Base-by-base conservation (phyloP, 306 rosid species). In the Macrotyloma uniflorum region DNA sequence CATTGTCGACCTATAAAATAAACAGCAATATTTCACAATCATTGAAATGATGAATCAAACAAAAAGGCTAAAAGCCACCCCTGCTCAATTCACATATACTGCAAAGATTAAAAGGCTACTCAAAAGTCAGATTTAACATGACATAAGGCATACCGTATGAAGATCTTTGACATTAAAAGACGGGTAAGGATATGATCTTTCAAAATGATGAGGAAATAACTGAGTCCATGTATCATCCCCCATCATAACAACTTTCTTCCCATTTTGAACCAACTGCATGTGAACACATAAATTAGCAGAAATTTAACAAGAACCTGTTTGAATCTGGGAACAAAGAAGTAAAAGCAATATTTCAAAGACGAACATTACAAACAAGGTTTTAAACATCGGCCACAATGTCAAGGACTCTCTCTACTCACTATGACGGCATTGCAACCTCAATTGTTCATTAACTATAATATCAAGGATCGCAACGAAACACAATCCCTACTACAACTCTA, bases 191-290 rank as follows among this genome's bases (percentile, higher is more conserved):
- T 84, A 89, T 0, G 98, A 85, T 83, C 85, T 89, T 75, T 69
- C 82, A 76, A 95, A 95, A 91, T 92, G 98, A 78, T 75, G 78
- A 58, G 98, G 98, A 88, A 92, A 92, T 90, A 95, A 79, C 51
- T 95, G 98, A 8, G 86, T 86, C 98, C 98, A 95, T n/a, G 98
- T 95, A 82, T 95, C 98, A 76, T 95, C 98, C 72, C 98, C 98
- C 98, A 95, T 91, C 98, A 95, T 92, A 67, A 91, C 93, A 71
- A 91, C 93, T 77, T 89, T 90, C 85, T 93, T 95, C 85, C 98
- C 98, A 68, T 86, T 95, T 79, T 89, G 90, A 85, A 87, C 93
- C 80, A 95, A 84, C 98, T 95, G 93, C 4, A 30, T 10, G 35
- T 14, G 24, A 70, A 59, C 16, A 57, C 19, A n/a, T 33, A 33